phyloP scores from a whole-genome alignment of 306 rosid genomes.

The Trichosanthes truncata region DNA sequence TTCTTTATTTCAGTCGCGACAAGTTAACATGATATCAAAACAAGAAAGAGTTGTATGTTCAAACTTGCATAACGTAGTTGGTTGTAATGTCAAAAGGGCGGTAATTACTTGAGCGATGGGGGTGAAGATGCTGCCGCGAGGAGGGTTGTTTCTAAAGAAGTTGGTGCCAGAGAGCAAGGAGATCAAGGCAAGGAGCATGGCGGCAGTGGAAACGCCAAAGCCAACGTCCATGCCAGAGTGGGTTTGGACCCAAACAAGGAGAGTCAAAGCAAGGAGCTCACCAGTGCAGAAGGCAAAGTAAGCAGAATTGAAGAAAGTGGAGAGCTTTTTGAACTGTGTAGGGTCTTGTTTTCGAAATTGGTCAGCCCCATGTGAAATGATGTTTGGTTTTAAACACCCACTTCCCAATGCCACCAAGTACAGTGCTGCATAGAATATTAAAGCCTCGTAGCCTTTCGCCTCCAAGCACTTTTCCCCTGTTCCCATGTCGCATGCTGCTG shows the following conservation, averaged over 20 bases:
- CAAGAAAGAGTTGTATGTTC: too few relatives aligned
- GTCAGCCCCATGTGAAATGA: slow-evolving; percentile 62
- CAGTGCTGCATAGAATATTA: slow-evolving; percentile 36
- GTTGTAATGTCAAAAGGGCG: too few relatives aligned
- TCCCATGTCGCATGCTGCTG: slow-evolving; percentile 29
- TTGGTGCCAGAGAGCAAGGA: slow-evolving; percentile 23
- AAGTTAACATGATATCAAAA: too few relatives aligned
- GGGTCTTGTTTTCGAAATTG: slow-evolving; percentile 34
- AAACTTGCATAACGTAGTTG: too few relatives aligned
- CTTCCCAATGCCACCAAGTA: slow-evolving; percentile 62
- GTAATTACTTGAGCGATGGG: slow-evolving; percentile 36
- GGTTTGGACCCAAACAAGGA: slow-evolving; percentile 60
- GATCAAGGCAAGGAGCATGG: slow-evolving; percentile 40
- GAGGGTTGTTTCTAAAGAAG: slow-evolving; percentile 26
- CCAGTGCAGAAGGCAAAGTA: slow-evolving; percentile 56
- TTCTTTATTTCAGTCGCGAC: too few relatives aligned
- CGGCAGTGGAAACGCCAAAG: slow-evolving; percentile 49
- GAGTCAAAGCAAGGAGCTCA: slow-evolving; percentile 39
- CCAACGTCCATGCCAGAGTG: slow-evolving; percentile 58
- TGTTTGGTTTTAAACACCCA: slow-evolving; percentile 55
- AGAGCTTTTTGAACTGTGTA: slow-evolving; percentile 29
- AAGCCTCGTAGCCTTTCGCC: slow-evolving; percentile 33
- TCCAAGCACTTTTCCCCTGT: slow-evolving; percentile 18
- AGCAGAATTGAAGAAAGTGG: slow-evolving; percentile 49
- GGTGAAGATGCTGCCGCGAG: slow-evolving; percentile 45